Evolutionary conservation across 2,329 filamentous ascomycete genomes (phyloP).

Genomic region (Diplocarpon rosae): DNA sequence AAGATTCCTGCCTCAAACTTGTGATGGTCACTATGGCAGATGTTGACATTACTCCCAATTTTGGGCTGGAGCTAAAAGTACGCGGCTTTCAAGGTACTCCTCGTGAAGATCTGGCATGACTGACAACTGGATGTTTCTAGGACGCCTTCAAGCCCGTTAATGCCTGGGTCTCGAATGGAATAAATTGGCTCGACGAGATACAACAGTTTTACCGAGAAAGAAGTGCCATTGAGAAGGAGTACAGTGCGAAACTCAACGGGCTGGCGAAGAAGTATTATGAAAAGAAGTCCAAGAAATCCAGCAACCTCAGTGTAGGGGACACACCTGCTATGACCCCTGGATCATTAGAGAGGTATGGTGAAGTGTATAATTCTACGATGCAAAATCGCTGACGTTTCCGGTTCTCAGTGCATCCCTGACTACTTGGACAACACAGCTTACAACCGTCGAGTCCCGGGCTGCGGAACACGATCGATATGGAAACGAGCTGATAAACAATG

Average conservation of each 20-base stretch:
- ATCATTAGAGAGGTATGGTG: constrained; percentile 68
- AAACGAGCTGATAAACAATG: constrained; percentile 63
- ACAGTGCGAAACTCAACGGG: constrained; percentile 74
- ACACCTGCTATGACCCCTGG: constrained; percentile 87
- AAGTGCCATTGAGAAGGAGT: constrained; percentile 91
- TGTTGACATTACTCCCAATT: constrained; percentile 71
- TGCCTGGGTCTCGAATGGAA: constrained; percentile 80
- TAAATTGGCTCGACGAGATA: constrained; percentile 92
- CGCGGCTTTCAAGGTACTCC: constrained; percentile 16
- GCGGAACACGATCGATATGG: constrained; percentile 81
- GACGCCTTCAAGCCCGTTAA: constrained; percentile 96
- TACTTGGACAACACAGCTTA: constrained; percentile 91
- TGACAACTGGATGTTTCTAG: constrained; percentile 34
- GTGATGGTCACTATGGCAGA: constrained; percentile 53
- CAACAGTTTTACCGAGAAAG: constrained; percentile 96
- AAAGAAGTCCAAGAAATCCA: constrained; percentile 85
- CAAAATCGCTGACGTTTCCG: constrained; percentile 10
- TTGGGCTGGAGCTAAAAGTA: constrained; percentile 92
- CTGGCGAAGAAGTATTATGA: constrained; percentile 96
- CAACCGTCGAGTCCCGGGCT: constrained; percentile 77
- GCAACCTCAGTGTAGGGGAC: constrained; percentile 83
- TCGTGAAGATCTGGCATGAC: constrained; percentile 1
- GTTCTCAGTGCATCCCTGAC: constrained; percentile 72
- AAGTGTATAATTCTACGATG: constrained; percentile 5
- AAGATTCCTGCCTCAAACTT: constrained; percentile 3